A percentile compares a stretch with the other conserved stretches of the same genome.
Conservation (phyloP, 306 rosid species). For the Castanea sativa region DNA sequence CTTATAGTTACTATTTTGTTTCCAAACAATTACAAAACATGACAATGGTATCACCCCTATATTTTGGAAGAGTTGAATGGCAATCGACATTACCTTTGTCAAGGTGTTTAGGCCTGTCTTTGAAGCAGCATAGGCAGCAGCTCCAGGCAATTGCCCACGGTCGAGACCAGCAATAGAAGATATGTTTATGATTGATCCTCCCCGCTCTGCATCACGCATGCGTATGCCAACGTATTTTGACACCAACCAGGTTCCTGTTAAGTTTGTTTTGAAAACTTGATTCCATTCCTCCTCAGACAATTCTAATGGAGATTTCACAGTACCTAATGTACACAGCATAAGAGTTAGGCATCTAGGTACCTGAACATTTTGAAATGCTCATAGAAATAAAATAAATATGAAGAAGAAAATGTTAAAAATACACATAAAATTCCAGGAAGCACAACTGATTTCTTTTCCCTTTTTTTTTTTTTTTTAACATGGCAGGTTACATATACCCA, state of each 20-base stretch:
- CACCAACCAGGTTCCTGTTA: slow-evolving; percentile 72
- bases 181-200: slow-evolving; percentile 76
- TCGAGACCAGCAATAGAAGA: slow-evolving; percentile 60
- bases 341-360: not conserved
- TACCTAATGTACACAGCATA: slow-evolving; percentile 37
- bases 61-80: not conserved
- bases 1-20: not conserved
- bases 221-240: slow-evolving; percentile 54
- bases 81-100: slow-evolving; percentile 47
- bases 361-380: not conserved
- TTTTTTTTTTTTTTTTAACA: too few relatives aligned
- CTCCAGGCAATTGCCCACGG: slow-evolving; percentile 73
- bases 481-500: too few relatives aligned
- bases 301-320: slow-evolving; percentile 51
- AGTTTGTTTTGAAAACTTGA: slow-evolving; percentile 46
- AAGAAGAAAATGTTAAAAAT: not conserved
- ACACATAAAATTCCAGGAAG: too few relatives aligned
- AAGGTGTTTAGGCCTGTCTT: slow-evolving; percentile 54
- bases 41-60: not conserved
- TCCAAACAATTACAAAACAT: not conserved
- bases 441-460: too few relatives aligned
- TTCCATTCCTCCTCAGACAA: slow-evolving; percentile 76
- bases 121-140: slow-evolving; percentile 55
- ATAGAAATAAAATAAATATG: not conserved
- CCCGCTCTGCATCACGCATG: slow-evolving; percentile 46